Conservation (phyloP, 2,329 filamentous ascomycete genomes). For the Penicillium hordei region DNA sequence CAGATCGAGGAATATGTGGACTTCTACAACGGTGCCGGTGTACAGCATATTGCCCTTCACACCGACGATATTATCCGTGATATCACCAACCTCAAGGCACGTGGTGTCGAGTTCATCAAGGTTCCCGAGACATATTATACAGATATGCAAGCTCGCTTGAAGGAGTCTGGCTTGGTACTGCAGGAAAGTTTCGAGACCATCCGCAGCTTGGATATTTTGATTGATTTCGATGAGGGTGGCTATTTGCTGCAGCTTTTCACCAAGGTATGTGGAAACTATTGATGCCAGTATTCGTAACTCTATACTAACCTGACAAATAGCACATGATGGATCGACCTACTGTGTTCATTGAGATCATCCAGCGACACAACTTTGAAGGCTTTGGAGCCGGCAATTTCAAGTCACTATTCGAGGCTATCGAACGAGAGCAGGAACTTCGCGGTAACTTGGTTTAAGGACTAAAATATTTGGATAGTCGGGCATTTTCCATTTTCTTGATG, state of each 20-base stretch:
- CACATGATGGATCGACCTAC: slow-evolving; percentile 92
- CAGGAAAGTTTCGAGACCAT: slow-evolving; percentile 79
- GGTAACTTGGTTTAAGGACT: slow-evolving; percentile 64
- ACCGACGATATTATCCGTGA: slow-evolving; percentile 76
- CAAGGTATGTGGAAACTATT: slow-evolving; percentile 48
- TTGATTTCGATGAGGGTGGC: slow-evolving; percentile 91
- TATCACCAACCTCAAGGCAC: slow-evolving; percentile 75
- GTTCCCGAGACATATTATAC: slow-evolving; percentile 87
- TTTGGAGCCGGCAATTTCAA: slow-evolving; percentile 97
- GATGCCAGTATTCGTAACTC: background rate
- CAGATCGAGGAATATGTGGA: slow-evolving; percentile 93
- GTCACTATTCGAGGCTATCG: slow-evolving; percentile 91
- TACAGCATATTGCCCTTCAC: slow-evolving; percentile 89
- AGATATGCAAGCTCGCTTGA: slow-evolving; percentile 70
- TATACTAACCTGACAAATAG: slow-evolving; percentile 32
- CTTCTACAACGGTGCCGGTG: slow-evolving; percentile 85
- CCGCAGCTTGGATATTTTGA: slow-evolving; percentile 77
- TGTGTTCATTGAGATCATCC: slow-evolving; percentile 95
- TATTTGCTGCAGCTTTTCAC: slow-evolving; percentile 77
- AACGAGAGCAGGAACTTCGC: slow-evolving; percentile 82
- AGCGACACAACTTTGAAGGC: slow-evolving; percentile 83
- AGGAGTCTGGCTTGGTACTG: slow-evolving; percentile 60
- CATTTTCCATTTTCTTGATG: background rate
- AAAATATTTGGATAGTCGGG: background rate
- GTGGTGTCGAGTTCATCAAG: slow-evolving; percentile 89